Evolutionary conservation across 1,284 basidiomycete genomes (phyloP).

Genomic region (Trametes polyzona): DNA sequence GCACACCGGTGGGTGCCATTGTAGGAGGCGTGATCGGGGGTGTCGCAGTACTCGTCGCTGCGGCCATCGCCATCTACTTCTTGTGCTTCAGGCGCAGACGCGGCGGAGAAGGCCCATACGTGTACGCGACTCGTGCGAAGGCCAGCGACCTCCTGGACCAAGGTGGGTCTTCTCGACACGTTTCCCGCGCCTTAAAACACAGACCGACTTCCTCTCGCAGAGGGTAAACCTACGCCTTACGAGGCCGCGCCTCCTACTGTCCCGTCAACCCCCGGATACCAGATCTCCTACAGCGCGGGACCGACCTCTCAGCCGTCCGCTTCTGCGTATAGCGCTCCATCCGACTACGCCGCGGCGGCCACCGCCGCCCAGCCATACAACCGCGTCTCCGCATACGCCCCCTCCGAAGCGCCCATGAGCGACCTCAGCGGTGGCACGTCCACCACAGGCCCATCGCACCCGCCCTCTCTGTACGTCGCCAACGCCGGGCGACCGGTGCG

Average conservation of each 20-base stretch:
- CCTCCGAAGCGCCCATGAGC: conserved; percentile 14
- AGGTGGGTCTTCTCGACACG: neutral
- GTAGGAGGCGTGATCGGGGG: conserved; percentile 25
- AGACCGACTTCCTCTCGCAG: neutral
- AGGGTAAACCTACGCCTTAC: conserved; percentile 16
- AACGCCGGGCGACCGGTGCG: neutral
- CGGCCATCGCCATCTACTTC: conserved; percentile 14
- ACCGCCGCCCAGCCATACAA: neutral
- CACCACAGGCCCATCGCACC: conserved; percentile 1
- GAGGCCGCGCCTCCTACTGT: neutral
- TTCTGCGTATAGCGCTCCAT: conserved; percentile 3
- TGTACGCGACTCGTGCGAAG: conserved; percentile 16
- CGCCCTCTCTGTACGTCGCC: conserved; percentile 8
- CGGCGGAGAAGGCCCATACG: conserved; percentile 10
- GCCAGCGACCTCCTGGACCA: conserved; percentile 15
- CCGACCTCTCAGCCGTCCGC: neutral
- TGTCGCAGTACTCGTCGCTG: conserved; percentile 11
- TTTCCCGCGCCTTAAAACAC: neutral
- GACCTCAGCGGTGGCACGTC: conserved; percentile 14
- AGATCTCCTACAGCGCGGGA: neutral
- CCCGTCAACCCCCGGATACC: neutral
- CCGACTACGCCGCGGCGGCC: conserved; percentile 1
- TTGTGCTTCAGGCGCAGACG: conserved; percentile 15
- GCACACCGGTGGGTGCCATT: conserved; percentile 17
- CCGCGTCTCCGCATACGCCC: neutral